Evolutionary conservation across 306 rosid species (phyloP), one percentile per base, ranked within the genome.

Genomic region (Mimosa bimucronata): DNA sequence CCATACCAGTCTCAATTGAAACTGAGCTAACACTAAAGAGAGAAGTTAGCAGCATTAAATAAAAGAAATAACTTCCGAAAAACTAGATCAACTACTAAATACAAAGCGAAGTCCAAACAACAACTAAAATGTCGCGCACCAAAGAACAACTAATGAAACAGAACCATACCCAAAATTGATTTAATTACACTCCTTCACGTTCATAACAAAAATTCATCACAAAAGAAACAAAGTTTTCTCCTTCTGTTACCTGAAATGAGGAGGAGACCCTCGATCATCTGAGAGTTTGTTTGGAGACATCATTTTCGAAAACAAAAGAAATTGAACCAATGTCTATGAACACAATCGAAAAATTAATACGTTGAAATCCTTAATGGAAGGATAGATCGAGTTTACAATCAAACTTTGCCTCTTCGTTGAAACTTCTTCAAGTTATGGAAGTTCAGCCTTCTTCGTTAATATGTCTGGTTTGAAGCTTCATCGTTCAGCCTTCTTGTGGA

Each of bases 261-360:
- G 71, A n/a, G 92, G 61, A 85, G 94, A 80, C 37, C 88, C 91
- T 71, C 97, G 97, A 88, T 88, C 98, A 77, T 91, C 96, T 21
- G 97, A 83, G 50, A 73, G 84, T 57, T 85, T 85, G 72, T 91
- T 80, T 11, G 99, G 91, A 52, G 98, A 82, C 97, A 93, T 93
- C 99, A 93, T 93, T 85, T 82, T 80, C 65, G 34, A 78, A 77
- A 78, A 38, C 42, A 28, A n/a, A 16, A 64, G 70, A 60, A 75
- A 76, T 19, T 52, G 71, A 6, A n/a, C 31, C 52, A 76, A 71
- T 71, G 77, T 44, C 23, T 50, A 34, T 67, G 79, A 60, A 28
- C 37, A 12, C 13, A 44, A 42, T 68, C n/a, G 41, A 15, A 70
- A 62, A 70, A 26, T 26, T 25, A 70, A 26, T 15, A n/a, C 38